Conservation (phyloP, 306 rosid genomes). For the Castanea mollissima region DNA sequence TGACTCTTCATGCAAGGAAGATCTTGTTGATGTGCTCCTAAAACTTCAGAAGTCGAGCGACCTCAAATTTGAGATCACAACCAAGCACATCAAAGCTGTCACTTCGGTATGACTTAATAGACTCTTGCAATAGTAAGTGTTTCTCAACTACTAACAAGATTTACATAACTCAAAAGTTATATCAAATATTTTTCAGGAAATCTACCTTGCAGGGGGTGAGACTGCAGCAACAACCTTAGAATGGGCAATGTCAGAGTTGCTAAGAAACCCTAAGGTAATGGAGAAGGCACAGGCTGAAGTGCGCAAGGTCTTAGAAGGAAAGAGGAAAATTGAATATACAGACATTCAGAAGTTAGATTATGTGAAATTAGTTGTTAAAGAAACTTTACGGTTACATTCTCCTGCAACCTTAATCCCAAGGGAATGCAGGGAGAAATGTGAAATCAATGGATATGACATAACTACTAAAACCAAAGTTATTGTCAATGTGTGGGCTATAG, state of each 20-base stretch:
- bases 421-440: constrained; percentile 15
- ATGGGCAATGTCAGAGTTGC: constrained; percentile 44
- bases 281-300: constrained; percentile 35
- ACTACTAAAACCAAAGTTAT: not conserved
- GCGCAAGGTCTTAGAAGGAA: constrained; percentile 20
- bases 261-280: constrained; percentile 36
- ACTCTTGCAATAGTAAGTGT: not conserved
- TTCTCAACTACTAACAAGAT: no score
- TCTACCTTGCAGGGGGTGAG: constrained; percentile 34
- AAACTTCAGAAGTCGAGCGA: constrained; percentile 10
- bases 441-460: constrained; percentile 8
- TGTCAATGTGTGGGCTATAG: not conserved
- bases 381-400: constrained; percentile 32
- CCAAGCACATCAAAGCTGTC: constrained; percentile 27
- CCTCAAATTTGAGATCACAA: not conserved
- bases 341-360: not conserved
- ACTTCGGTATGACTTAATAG: constrained; percentile 15
- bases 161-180: not conserved
- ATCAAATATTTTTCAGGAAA: constrained; percentile 17
- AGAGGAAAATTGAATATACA: not conserved
- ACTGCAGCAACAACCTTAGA: constrained; percentile 24
- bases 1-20: constrained; percentile 1
- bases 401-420: constrained; percentile 25
- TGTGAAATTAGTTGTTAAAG: constrained; percentile 27
- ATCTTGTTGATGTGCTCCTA: constrained; percentile 31